A percentile compares a stretch with the other conserved stretches of the same genome.
Conservation (phyloP, 73 alveolate genomes). For the Uronychia setigera region DNA sequence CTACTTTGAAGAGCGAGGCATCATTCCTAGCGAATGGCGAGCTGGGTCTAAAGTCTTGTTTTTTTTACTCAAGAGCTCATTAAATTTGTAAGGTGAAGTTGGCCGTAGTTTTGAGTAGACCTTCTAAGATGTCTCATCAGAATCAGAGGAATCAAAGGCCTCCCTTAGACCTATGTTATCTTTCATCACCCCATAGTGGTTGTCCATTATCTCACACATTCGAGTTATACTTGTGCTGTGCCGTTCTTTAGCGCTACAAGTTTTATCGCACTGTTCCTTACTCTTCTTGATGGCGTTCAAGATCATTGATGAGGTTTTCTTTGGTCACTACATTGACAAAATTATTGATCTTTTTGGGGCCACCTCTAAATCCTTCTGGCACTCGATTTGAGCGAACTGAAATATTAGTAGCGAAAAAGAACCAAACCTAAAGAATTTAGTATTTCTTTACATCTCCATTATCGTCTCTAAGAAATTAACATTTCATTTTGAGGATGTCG, state of each 20-base stretch:
- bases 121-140: slow-evolving; percentile 18
- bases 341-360: slow-evolving; percentile 3
- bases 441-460: slow-evolving; percentile 13
- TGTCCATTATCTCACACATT: slow-evolving; percentile 50
- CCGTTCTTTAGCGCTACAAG: too few species aligned
- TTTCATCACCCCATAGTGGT: slow-evolving; percentile 38
- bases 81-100: not conserved
- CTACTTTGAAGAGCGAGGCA: too few species aligned
- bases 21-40: too few species aligned
- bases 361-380: not conserved
- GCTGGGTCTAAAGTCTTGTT: too few species aligned
- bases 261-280: too few species aligned
- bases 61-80: not conserved
- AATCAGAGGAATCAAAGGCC: slow-evolving; percentile 27
- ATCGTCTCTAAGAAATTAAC: slow-evolving; percentile 60
- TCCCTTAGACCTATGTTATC: slow-evolving; percentile 38
- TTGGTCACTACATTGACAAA: slow-evolving; percentile 16
- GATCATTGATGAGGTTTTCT: slow-evolving; percentile 15
- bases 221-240: slow-evolving; percentile 14
- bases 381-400: slow-evolving; percentile 26
- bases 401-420: slow-evolving; percentile 18
- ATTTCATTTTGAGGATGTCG: slow-evolving; percentile 60
- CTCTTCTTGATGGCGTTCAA: slow-evolving; percentile 27
- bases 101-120: not conserved
- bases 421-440: not conserved